phyloP scores from a whole-genome alignment of 345 rosid genomes.

The Syzygium grande region DNA sequence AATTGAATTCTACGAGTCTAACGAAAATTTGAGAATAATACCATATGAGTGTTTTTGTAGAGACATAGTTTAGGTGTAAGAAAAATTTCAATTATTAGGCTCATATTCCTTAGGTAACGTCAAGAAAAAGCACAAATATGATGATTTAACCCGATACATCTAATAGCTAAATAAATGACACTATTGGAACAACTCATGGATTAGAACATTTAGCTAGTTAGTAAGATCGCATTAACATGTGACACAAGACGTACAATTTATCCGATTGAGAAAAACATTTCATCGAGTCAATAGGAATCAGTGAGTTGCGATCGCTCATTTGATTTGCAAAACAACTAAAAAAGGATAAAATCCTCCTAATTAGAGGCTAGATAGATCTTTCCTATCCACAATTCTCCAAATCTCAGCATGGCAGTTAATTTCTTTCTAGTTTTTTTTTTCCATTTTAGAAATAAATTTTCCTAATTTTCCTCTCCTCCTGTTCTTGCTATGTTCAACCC shows the following conservation, averaged over 20 bases:
- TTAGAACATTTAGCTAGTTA: background rate
- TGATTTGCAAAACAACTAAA: background rate
- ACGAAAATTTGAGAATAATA: background rate
- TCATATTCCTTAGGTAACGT: background rate
- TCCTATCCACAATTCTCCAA: background rate
- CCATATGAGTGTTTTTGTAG: background rate
- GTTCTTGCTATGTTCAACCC: background rate
- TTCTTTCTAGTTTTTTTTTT: background rate
- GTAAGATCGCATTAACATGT: background rate
- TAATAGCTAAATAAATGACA: background rate
- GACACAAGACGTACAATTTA: background rate
- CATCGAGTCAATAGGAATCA: background rate
- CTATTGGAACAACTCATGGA: background rate
- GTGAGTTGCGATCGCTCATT: background rate
- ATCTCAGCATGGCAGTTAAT: background rate
- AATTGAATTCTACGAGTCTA: background rate
- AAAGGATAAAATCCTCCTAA: background rate
- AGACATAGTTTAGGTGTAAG: background rate
- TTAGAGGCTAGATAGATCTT: background rate
- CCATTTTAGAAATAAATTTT: background rate
- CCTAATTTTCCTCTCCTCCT: background rate
- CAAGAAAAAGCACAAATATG: background rate
- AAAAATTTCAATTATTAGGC: background rate
- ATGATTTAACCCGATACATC: background rate
- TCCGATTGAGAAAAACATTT: background rate